Evolutionary conservation across 768 basidiomycete genomes (phyloP).

Genomic region (Exidia glandulosa): DNA sequence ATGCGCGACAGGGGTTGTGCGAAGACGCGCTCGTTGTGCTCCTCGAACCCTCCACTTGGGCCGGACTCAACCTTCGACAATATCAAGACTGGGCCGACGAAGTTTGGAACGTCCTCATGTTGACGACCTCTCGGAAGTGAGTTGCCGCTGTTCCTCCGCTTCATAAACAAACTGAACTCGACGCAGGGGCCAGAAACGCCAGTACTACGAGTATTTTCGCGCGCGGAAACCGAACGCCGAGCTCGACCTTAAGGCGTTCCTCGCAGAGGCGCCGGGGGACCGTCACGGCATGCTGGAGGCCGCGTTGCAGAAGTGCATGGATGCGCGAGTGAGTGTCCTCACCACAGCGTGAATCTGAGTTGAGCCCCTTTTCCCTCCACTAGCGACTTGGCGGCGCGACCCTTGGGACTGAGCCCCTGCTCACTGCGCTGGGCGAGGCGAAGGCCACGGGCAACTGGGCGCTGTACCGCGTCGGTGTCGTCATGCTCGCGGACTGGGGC

Average conservation of each 20-base stretch:
- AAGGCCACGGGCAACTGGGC: conserved; percentile 64
- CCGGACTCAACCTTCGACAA: conserved; percentile 48
- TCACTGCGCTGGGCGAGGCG: conserved; percentile 67
- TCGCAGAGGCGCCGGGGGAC: conserved; percentile 27
- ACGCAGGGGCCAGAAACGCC: conserved; percentile 49
- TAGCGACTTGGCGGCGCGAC: conserved; percentile 58
- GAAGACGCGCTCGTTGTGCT: conserved; percentile 49
- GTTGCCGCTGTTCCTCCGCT: conserved; percentile 6
- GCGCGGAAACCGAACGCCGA: conserved; percentile 46
- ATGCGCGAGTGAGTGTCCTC: neutral
- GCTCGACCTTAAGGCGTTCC: conserved; percentile 47
- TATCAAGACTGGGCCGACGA: conserved; percentile 64
- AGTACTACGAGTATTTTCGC: conserved; percentile 55
- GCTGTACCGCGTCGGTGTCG: conserved; percentile 55
- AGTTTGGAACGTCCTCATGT: conserved; percentile 65
- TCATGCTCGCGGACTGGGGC: conserved; percentile 67
- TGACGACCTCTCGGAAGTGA: conserved; percentile 61
- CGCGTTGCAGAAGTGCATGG: conserved; percentile 24
- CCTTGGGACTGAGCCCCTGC: conserved; percentile 49
- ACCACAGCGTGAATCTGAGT: neutral
- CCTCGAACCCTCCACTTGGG: conserved; percentile 61
- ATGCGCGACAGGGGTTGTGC: conserved; percentile 59
- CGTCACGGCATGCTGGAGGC: conserved; percentile 31
- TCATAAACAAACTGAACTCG: neutral
- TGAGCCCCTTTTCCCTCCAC: neutral